These are phyloP conservation scores for Syzygium aromaticum DNA, from an alignment of 345 rosid genomes.

Conservation along the genomic window DNA sequence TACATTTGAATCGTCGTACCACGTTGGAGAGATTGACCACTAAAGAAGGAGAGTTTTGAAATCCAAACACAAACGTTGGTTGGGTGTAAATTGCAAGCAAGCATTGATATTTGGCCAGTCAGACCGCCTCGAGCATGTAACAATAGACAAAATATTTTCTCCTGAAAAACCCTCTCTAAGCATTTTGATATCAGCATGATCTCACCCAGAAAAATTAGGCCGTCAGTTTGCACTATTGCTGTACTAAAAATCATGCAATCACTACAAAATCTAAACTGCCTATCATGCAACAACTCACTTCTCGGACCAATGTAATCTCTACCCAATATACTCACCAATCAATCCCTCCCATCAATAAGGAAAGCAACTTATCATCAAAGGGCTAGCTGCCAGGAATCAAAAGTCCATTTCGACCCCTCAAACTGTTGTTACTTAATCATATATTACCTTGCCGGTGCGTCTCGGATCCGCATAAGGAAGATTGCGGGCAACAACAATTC, in stretches of 20 bases:
- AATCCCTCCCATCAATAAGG: not conserved
- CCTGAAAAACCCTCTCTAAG: not conserved
- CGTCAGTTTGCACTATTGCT: not conserved
- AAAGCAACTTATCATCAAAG: not conserved
- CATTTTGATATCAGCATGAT: not conserved
- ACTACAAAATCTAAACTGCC: not conserved
- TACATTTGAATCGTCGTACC: not conserved
- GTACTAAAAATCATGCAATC: not conserved
- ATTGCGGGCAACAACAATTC: slow-evolving; percentile 77
- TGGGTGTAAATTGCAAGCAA: not conserved
- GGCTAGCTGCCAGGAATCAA: not conserved
- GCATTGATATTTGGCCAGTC: not conserved
- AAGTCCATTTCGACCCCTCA: not conserved
- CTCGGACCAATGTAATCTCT: not conserved
- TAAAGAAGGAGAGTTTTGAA: not conserved
- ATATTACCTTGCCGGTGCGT: slow-evolving; percentile 86
- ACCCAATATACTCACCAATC: not conserved
- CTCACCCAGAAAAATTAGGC: not conserved
- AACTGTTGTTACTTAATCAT: not conserved
- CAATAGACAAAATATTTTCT: not conserved
- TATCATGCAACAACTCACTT: not conserved
- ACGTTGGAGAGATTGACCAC: not conserved
- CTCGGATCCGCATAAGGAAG: slow-evolving; percentile 84
- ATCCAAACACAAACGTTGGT: not conserved
- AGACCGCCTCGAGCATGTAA: not conserved